Conservation (phyloP, 139 green algal species). For the Raphidocelis subcapitata region DNA sequence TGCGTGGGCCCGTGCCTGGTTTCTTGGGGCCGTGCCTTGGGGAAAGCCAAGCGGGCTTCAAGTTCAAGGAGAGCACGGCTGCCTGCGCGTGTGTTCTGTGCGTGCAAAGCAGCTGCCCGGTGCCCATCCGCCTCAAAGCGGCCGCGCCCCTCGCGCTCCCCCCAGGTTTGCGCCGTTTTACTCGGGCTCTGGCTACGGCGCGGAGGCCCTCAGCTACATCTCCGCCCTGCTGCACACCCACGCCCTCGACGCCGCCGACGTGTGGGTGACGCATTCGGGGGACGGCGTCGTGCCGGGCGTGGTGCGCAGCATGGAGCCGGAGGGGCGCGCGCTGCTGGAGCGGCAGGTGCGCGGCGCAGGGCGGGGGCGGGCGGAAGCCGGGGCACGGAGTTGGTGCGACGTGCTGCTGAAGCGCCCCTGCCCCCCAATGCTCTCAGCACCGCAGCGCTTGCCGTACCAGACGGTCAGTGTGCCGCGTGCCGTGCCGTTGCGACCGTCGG, state of each 20-base stretch:
- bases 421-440: background rate
- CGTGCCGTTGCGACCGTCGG: too few species aligned
- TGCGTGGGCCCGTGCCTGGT: too few species aligned
- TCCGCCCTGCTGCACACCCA: background rate
- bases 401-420: background rate
- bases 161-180: too few species aligned
- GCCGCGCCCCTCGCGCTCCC: too few species aligned
- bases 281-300: slow-evolving; percentile 8
- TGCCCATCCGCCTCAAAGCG: too few species aligned
- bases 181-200: slow-evolving; percentile 13
- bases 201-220: slow-evolving; percentile 19
- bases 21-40: too few species aligned
- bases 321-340: background rate
- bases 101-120: too few species aligned
- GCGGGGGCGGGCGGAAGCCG: background rate
- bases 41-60: too few species aligned
- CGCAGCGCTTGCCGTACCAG: too few species aligned
- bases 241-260: background rate
- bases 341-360: background rate
- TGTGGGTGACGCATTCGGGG: slow-evolving; percentile 21
- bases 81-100: too few species aligned
- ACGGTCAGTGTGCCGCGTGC: background rate
- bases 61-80: too few species aligned
- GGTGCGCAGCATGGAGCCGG: background rate
- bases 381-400: background rate